These are phyloP conservation scores for Komagataella ulmi DNA, from an alignment of 805 yeast genomes.

Conservation along the genomic window DNA sequence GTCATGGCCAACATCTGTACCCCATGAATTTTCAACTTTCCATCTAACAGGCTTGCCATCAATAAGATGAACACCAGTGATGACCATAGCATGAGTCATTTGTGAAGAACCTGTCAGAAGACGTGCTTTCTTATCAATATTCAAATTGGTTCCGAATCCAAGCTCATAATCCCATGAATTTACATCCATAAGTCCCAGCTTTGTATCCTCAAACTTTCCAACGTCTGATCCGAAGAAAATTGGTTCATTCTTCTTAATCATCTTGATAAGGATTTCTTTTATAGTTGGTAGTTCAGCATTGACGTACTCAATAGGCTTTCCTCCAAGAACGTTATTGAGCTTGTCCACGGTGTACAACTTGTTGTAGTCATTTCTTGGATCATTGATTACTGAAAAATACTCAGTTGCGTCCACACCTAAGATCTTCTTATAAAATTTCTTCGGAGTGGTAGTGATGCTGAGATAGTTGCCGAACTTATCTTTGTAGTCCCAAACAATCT, in stretches of 20 bases:
- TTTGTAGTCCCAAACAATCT: slow-evolving; percentile 60
- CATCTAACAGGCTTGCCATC: slow-evolving; percentile 53
- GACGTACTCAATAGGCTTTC: slow-evolving; percentile 61
- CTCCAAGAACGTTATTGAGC: slow-evolving; percentile 64
- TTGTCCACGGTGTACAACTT: slow-evolving; percentile 63
- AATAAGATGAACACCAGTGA: slow-evolving; percentile 70
- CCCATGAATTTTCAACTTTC: slow-evolving; percentile 77
- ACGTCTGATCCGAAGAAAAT: slow-evolving; percentile 86
- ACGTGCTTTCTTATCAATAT: slow-evolving; percentile 20
- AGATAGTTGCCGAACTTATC: slow-evolving; percentile 58
- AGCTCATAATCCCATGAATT: slow-evolving; percentile 56
- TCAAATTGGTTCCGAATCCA: slow-evolving; percentile 28
- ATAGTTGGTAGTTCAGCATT: slow-evolving; percentile 50
- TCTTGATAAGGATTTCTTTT: slow-evolving; percentile 50
- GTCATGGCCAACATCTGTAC: slow-evolving; percentile 53
- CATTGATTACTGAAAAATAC: slow-evolving; percentile 62
- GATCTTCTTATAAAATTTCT: slow-evolving; percentile 45
- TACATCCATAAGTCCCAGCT: slow-evolving; percentile 59
- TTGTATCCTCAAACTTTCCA: slow-evolving; percentile 54
- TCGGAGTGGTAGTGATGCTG: slow-evolving; percentile 44
- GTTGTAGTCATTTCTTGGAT: slow-evolving; percentile 66
- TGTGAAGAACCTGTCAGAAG: slow-evolving; percentile 30
- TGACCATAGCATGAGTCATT: slow-evolving; percentile 88
- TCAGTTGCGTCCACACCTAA: slow-evolving; percentile 37
- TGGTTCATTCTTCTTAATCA: slow-evolving; percentile 62